Evolutionary conservation across 495 filamentous ascomycete species (phyloP), one percentile per base, ranked within the genome.

Genomic region (Penicillium psychrofluorescens): DNA sequence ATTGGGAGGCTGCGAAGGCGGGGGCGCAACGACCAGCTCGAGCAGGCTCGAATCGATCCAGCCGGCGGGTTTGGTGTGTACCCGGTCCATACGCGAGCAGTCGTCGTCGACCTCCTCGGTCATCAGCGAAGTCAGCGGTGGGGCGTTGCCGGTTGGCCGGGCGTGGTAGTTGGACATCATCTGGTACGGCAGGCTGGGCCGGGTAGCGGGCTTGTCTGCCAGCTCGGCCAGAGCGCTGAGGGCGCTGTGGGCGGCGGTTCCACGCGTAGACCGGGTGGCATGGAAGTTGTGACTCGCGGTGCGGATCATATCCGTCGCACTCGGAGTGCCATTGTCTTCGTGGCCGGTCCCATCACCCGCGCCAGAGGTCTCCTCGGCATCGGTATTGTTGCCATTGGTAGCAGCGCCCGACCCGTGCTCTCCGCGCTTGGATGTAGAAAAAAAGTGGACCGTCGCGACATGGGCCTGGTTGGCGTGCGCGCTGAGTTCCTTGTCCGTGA

Each of bases 401-500:
- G 62, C 55, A 8, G 60, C 56, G 9, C 64, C 63, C 9, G 68
- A 65, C 11, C 54, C 56, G 36, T 70, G 66, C 35, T 70, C 67
- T 33, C 67, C 51, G 66, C 76, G 54, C 66, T 72, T 71, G 63
- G 78, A 53, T 56, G 74, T 59, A 31, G 62, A 67, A 59, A 73
- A 68, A 69, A 70, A 61, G 70, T 78, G 67, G 58, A 77, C 53
- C 50, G 85, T 77, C 8, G 83, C 83, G 14, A 87, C 56, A 36
- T 84, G 82, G 0, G 88, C 84, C 27, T 76, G 65, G 51, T 87
- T 86, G 35, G 85, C 83, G 5, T 82, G 81, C 63, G 86, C 73
- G 28, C 78, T 75, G 10, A 96, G 79, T 63, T 97, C 91, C 66
- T 91, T 95, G 48, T 95, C 90, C 0, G 88, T 95, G 56, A 97